Evolutionary conservation across 1,284 basidiomycete species (phyloP).

Genomic region (Xanthoconium separans): DNA sequence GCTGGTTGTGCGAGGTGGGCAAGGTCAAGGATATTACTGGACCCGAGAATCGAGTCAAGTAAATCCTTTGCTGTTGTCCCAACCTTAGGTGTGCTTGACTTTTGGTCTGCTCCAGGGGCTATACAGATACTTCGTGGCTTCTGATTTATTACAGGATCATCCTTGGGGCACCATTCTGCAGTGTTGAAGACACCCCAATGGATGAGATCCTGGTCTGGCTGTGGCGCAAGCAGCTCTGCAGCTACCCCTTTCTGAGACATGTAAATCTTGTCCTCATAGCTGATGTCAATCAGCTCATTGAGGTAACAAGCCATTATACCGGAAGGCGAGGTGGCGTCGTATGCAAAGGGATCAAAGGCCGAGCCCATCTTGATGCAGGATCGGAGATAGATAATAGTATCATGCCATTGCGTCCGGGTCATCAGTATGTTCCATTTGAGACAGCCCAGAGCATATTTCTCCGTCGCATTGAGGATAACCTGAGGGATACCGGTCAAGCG

Average conservation of each 20-base stretch:
- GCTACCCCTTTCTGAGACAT: neutral
- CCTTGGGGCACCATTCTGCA: constrained; percentile 31
- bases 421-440: constrained; percentile 31
- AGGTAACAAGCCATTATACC: constrained; percentile 21
- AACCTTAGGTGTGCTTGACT: neutral
- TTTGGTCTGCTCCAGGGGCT: constrained; percentile 28
- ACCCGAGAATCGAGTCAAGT: constrained; percentile 30
- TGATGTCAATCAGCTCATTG: constrained; percentile 23
- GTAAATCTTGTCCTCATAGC: neutral
- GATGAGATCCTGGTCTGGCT: constrained; percentile 11
- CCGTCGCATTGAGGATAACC: constrained; percentile 30
- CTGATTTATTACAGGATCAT: constrained; percentile 34
- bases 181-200: constrained; percentile 13
- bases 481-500: constrained; percentile 30
- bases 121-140: constrained; percentile 29
- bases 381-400: constrained; percentile 24
- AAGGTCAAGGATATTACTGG: constrained; percentile 4
- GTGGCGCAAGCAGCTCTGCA: constrained; percentile 16
- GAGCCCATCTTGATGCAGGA: constrained; percentile 31
- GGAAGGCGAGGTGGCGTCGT: constrained; percentile 18
- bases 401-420: constrained; percentile 27
- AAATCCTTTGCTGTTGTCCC: constrained; percentile 30
- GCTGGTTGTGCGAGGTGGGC: constrained; percentile 5
- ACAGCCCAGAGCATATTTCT: constrained; percentile 27
- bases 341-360: constrained; percentile 28